A percentile compares a stretch with the other conserved stretches of the same genome.
These are phyloP conservation scores for Calonectria henricotiae DNA, from an alignment of 2,329 filamentous ascomycete species.

Conservation along the genomic window DNA sequence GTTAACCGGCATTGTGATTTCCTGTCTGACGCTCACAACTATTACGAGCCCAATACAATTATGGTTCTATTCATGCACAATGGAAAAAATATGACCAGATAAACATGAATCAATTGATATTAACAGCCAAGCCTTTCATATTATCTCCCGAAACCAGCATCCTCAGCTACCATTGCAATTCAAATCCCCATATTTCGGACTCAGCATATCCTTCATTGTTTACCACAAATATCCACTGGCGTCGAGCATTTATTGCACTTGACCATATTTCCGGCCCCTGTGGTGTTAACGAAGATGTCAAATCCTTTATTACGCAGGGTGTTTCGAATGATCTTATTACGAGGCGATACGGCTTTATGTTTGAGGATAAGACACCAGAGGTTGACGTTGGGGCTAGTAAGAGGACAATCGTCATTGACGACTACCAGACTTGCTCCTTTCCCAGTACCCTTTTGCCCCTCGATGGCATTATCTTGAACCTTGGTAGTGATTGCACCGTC, in stretches of 20 bases:
- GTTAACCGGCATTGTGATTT: too few species aligned
- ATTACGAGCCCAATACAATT: too few species aligned
- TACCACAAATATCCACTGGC: neutral
- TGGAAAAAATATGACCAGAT: too few species aligned
- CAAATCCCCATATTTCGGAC: neutral
- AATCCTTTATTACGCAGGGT: constrained; percentile 52
- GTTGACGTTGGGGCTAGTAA: neutral
- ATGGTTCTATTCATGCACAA: too few species aligned
- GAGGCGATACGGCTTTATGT: constrained; percentile 42
- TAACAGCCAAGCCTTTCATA: too few species aligned
- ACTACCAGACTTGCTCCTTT: constrained; percentile 47
- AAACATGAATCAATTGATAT: too few species aligned
- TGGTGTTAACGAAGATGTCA: constrained; percentile 47
- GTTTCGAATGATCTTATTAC: constrained; percentile 54
- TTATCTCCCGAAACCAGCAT: too few species aligned
- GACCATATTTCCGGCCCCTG: constrained; percentile 48
- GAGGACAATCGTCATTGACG: constrained; percentile 48
- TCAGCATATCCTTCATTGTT: neutral
- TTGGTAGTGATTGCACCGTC: constrained; percentile 52
- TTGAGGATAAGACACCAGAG: constrained; percentile 41
- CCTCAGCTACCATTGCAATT: too few species aligned
- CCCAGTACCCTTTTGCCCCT: constrained; percentile 45
- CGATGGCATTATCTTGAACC: constrained; percentile 53
- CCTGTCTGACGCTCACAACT: too few species aligned
- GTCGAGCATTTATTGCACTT: constrained; percentile 49